phyloP scores from a whole-genome alignment of 805 yeast genomes.

The Schwanniomyces vanrijiae region DNA sequence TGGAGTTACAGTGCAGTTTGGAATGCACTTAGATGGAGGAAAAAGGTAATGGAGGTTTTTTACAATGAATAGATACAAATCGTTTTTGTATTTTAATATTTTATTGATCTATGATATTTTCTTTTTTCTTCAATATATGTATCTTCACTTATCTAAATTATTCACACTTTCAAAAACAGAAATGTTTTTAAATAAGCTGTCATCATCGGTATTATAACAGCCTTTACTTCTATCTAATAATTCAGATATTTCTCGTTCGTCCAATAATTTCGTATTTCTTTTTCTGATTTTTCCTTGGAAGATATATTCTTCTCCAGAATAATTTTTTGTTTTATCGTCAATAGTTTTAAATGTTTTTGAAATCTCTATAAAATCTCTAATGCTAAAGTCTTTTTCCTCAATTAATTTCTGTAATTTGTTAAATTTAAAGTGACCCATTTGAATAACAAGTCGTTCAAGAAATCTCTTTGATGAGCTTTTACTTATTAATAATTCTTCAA shows the following conservation, averaged over 20 bases:
- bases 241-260: constrained; percentile 44
- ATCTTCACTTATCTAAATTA: constrained; percentile 28
- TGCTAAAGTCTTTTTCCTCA: constrained; percentile 15
- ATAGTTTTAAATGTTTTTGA: constrained; percentile 16
- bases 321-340: constrained; percentile 4
- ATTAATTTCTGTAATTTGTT: constrained; percentile 23
- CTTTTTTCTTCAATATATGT: constrained; percentile 1
- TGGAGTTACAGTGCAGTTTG: constrained; percentile 88
- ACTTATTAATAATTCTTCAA: constrained; percentile 79
- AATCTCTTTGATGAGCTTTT: constrained; percentile 79
- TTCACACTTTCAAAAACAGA: constrained; percentile 38
- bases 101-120: neutral
- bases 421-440: constrained; percentile 39
- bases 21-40: constrained; percentile 68
- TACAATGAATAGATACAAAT: neutral
- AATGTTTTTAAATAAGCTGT: constrained; percentile 26
- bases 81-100: neutral
- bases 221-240: constrained; percentile 34
- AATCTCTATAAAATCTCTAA: constrained; percentile 20
- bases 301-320: constrained; percentile 8
- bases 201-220: constrained; percentile 22
- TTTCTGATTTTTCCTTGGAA: constrained; percentile 7
- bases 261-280: constrained; percentile 10
- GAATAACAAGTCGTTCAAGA: constrained; percentile 67
- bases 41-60: constrained; percentile 26